A percentile compares a stretch with the other conserved stretches of the same genome.
Conservation (phyloP, 2,329 filamentous ascomycete genomes). For the Penicillium sp. region DNA sequence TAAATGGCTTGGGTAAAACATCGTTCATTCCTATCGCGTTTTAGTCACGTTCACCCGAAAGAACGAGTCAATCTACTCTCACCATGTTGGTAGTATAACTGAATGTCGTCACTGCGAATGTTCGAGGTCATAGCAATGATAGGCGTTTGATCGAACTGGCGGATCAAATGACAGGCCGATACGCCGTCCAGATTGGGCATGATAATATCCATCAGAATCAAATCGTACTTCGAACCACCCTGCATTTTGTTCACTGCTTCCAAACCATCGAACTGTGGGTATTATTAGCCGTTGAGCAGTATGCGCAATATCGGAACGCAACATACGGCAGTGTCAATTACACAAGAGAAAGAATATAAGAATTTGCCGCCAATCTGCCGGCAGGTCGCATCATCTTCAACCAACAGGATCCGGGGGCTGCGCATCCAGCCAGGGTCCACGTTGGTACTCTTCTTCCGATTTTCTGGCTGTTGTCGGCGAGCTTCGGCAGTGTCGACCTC, state of each 20-base stretch:
- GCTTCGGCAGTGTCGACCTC: slow-evolving; percentile 52
- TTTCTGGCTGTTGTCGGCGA: slow-evolving; percentile 49
- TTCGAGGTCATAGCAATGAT: slow-evolving; percentile 99
- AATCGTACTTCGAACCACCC: slow-evolving; percentile 62
- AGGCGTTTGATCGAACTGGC: slow-evolving; percentile 78
- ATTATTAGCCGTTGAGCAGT: not conserved
- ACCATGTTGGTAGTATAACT: slow-evolving; percentile 97
- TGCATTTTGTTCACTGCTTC: slow-evolving; percentile 88
- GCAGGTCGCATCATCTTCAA: slow-evolving; percentile 75
- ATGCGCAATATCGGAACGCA: not conserved
- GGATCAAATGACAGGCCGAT: slow-evolving; percentile 88
- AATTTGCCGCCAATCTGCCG: slow-evolving; percentile 67
- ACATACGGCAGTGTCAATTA: slow-evolving; percentile 63
- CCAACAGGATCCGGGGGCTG: slow-evolving; percentile 78
- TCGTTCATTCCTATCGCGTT: slow-evolving; percentile 82
- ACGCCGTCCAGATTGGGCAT: slow-evolving; percentile 97
- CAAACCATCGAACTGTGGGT: slow-evolving; percentile 72
- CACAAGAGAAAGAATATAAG: slow-evolving; percentile 63
- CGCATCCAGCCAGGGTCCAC: slow-evolving; percentile 65
- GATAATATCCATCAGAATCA: slow-evolving; percentile 90
- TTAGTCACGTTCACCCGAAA: not conserved
- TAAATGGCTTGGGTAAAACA: slow-evolving; percentile 95
- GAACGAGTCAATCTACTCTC: slow-evolving; percentile 26
- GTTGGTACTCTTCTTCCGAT: slow-evolving; percentile 61
- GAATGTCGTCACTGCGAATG: slow-evolving; percentile 92